These are phyloP conservation scores for Diplodia mutila DNA, from an alignment of 2,329 filamentous ascomycete species.

Conservation along the genomic window DNA sequence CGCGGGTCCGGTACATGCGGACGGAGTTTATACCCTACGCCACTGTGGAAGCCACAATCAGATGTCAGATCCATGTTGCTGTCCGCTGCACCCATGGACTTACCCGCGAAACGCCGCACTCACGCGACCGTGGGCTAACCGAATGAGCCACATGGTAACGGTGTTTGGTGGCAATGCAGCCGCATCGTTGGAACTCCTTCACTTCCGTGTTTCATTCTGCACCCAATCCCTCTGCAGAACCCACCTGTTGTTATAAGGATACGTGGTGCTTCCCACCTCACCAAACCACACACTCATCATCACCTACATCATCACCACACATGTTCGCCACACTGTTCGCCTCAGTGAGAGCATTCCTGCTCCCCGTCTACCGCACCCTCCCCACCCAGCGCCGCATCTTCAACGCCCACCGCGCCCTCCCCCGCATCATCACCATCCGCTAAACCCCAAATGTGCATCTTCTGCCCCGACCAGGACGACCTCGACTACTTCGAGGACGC, in stretches of 20 bases:
- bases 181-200: neutral
- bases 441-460: neutral
- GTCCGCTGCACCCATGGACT: neutral
- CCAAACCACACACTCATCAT: neutral
- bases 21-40: neutral
- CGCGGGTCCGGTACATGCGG: neutral
- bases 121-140: neutral
- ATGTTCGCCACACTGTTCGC: neutral
- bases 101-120: neutral
- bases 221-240: neutral
- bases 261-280: neutral
- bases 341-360: neutral
- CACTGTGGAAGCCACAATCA: neutral
- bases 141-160: neutral
- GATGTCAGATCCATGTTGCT: neutral
- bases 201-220: neutral
- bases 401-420: neutral
- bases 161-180: neutral
- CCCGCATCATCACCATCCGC: neutral
- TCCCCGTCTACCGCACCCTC: neutral
- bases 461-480: conserved; percentile 4
- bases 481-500: neutral
- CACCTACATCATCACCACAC: neutral
- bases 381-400: neutral
- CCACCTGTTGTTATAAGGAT: neutral